Base-by-base conservation (phyloP, 2,329 filamentous ascomycete species). In the Incumbomyces delicatus region DNA sequence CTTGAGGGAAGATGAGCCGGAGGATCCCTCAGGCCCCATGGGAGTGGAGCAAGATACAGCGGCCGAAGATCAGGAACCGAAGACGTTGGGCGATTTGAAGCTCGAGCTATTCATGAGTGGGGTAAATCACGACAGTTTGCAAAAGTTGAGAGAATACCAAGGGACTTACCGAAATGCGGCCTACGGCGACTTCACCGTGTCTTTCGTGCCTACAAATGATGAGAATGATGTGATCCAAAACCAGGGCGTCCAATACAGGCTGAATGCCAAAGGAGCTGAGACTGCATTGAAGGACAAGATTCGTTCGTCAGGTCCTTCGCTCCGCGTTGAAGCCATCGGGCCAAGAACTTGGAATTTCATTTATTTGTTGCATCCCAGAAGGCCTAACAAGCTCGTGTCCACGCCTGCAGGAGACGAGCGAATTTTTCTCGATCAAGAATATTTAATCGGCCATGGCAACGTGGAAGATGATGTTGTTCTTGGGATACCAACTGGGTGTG, bases 381-480 rank as follows among this genome's bases (percentile, higher is more conserved):
- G 13, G 39, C 18, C 6, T 31, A 30, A 5, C 12, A 27, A 30
- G 16, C 16, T 13, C 30, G 13, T 10, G 12, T 18, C 20, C 17
- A 27, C 6, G 6, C 6, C 17, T 22, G 16, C 11, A 6, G 11
- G 12, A 27, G 17, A 7, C 11, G 14, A 13, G 16, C 12, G 16
- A 3, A 8, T 10, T 12, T 5, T 27, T 29, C 27, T 41, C 16
- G 39, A 41, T 27, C 39, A 29, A 27, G 16, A 41, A 30, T 7
- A 29, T 27, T 16, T 41, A 17, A 31, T 8, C 3, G 39, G 16
- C n/a, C 39, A 41, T 29, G 39, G 39, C 20, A 27, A 27, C 16
- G 30, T 27, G 12, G 39, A 41, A 30, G 39, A 41, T 27, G 39
- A 41, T 17, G 39, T 30, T 41, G 20, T 41, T 10, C 39, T 16